phyloP scores from a whole-genome alignment of 805 yeast genomes.

The Scheffersomyces spartinae region DNA sequence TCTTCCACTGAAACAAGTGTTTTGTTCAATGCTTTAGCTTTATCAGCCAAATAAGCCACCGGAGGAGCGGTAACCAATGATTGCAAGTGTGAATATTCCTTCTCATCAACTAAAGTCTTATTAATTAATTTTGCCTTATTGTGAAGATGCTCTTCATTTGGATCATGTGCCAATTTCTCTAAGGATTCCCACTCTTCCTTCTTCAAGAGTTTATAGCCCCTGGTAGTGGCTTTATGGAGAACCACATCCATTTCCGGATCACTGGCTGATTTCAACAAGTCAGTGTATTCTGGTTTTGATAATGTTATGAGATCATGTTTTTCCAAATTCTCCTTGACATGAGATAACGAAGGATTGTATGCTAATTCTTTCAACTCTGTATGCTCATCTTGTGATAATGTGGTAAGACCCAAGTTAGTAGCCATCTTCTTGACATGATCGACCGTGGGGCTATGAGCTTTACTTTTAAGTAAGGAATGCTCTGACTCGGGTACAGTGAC shows the following conservation, averaged over 20 bases:
- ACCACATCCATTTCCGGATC: constrained; percentile 1
- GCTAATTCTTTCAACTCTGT: constrained; percentile 19
- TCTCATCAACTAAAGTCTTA: too few relatives aligned
- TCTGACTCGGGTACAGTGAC: constrained; percentile 5
- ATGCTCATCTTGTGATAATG: constrained; percentile 20
- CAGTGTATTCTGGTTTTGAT: background rate
- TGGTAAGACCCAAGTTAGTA: constrained; percentile 17
- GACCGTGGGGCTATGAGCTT: constrained; percentile 10
- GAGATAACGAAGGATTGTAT: constrained; percentile 16
- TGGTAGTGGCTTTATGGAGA: background rate
- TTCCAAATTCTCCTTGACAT: constrained; percentile 3
- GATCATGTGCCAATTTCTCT: too few relatives aligned
- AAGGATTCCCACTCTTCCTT: constrained; percentile 5
- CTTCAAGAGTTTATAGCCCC: constrained; percentile 3
- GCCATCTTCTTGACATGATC: constrained; percentile 6
- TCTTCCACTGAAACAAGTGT: too few relatives aligned
- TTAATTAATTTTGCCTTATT: too few relatives aligned
- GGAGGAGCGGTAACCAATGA: too few relatives aligned
- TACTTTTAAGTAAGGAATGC: constrained; percentile 3
- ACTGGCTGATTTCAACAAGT: background rate
- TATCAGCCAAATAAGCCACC: too few relatives aligned
- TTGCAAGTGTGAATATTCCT: too few relatives aligned
- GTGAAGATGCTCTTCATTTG: too few relatives aligned
- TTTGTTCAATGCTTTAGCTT: too few relatives aligned
- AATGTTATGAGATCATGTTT: too few relatives aligned